phyloP scores from a whole-genome alignment of 1,139 yeast species.

The Magnusiomyces paraingens region DNA sequence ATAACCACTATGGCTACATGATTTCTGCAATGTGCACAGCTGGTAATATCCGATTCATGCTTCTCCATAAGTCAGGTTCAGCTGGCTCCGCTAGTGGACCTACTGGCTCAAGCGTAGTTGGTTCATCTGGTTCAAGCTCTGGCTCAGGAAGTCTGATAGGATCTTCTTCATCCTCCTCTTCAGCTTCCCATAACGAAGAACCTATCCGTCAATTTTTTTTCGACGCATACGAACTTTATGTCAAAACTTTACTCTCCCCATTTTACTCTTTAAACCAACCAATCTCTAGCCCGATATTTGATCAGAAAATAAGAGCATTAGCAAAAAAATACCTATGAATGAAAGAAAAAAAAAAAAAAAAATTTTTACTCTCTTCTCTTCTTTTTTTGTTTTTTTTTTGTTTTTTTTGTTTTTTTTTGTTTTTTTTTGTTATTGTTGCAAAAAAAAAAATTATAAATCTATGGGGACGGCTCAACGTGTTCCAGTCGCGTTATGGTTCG shows the following conservation, averaged over 20 bases:
- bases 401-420: not conserved
- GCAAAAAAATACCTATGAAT: conserved; percentile 68
- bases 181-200: conserved; percentile 49
- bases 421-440: no score
- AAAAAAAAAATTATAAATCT: not conserved
- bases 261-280: conserved; percentile 75
- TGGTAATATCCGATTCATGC: conserved; percentile 74
- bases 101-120: not conserved
- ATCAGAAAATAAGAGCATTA: conserved; percentile 59
- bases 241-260: conserved; percentile 79
- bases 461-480: conserved; percentile 5
- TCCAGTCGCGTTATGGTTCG: conserved; percentile 15
- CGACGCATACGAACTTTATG: conserved; percentile 82
- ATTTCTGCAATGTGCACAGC: conserved; percentile 84
- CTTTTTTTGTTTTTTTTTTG: not conserved
- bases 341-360: not conserved
- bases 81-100: not conserved
- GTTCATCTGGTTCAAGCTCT: not conserved
- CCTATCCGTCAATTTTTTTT: conserved; percentile 74
- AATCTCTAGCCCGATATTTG: conserved; percentile 69
- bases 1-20: conserved; percentile 73
- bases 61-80: conserved; percentile 54
- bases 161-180: not conserved
- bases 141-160: not conserved
- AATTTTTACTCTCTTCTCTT: not conserved